Evolutionary conservation across 2,329 filamentous ascomycete genomes (phyloP).

Genomic region (Fusarium cicatricum): DNA sequence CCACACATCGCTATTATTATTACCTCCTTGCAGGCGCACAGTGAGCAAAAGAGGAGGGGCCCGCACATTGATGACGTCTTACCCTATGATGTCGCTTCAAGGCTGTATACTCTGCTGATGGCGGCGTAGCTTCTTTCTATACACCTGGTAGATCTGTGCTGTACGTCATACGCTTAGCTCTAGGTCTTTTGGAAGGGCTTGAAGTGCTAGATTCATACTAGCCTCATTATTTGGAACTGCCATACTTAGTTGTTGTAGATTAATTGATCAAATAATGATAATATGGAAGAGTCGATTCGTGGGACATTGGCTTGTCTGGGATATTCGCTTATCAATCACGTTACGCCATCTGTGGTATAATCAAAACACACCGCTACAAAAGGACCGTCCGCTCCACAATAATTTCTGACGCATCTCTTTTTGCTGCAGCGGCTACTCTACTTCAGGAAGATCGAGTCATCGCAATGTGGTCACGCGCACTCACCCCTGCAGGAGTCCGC

Average conservation of each 20-base stretch:
- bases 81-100: conserved; percentile 2
- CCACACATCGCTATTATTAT: conserved; percentile 1
- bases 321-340: conserved; percentile 14
- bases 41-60: conserved; percentile 1
- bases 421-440: conserved; percentile 12
- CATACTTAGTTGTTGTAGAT: conserved; percentile 12
- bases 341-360: conserved; percentile 13
- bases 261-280: conserved; percentile 20
- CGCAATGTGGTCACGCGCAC: conserved; percentile 4
- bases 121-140: neutral
- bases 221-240: conserved; percentile 14
- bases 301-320: conserved; percentile 9
- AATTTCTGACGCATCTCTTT: conserved; percentile 13
- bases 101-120: neutral
- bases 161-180: conserved; percentile 5
- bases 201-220: conserved; percentile 10
- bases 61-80: conserved; percentile 1
- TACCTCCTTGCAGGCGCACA: neutral
- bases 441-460: conserved; percentile 14
- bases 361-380: conserved; percentile 11
- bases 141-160: conserved; percentile 3
- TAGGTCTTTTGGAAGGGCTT: conserved; percentile 2
- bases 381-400: conserved; percentile 7
- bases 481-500: conserved; percentile 2
- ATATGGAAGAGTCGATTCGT: conserved; percentile 12